Conservation (phyloP, 78 protist genomes). For the Creolimax fragrantissima region DNA sequence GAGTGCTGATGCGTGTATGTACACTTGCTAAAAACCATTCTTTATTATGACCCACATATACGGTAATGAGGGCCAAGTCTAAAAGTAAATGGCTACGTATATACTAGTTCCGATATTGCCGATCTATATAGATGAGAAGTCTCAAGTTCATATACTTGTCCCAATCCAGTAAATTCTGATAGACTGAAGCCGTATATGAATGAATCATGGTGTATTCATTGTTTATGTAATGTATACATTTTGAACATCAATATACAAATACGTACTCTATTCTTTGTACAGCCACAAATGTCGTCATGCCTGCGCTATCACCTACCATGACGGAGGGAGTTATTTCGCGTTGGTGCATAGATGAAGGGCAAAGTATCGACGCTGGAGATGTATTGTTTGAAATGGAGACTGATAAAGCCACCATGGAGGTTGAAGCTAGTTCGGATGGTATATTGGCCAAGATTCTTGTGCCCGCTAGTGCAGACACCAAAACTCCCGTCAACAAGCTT, state of each 20-base stretch:
- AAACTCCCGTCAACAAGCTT: not conserved
- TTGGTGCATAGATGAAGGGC: not conserved
- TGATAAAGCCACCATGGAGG: constrained; percentile 76
- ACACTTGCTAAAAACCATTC: not conserved
- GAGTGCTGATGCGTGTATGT: not conserved
- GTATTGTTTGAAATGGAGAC: constrained; percentile 50
- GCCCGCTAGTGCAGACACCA: constrained; percentile 32
- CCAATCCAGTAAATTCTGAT: no score
- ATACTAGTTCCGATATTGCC: not conserved
- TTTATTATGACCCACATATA: no score
- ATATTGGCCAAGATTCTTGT: constrained; percentile 63
- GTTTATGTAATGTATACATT: not conserved
- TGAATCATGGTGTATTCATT: no score
- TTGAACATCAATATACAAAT: not conserved
- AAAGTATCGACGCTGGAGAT: constrained; percentile 41
- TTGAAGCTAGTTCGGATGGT: constrained; percentile 62
- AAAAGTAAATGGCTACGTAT: not conserved
- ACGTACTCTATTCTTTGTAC: not conserved
- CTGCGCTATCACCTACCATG: constrained; percentile 84
- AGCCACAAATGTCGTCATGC: constrained; percentile 38
- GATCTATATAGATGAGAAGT: not conserved
- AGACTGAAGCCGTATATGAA: no score
- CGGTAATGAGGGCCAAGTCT: no score
- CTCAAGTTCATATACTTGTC: not conserved
- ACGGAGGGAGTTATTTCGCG: not conserved